Evolutionary conservation across 2,329 filamentous ascomycete species (phyloP).

Genomic region (Ustulina deusta): DNA sequence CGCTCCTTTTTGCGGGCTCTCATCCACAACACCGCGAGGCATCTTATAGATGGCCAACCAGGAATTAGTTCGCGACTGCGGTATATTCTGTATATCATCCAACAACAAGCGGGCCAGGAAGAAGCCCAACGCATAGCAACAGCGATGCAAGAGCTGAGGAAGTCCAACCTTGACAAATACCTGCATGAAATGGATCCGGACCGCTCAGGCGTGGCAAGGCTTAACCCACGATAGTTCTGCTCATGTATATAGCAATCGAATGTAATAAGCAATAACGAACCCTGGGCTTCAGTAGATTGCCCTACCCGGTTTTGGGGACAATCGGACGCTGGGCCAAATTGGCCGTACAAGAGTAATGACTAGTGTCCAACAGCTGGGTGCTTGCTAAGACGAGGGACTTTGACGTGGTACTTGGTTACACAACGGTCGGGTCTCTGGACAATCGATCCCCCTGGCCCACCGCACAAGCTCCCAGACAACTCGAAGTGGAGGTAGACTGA

Average conservation of each 20-base stretch:
- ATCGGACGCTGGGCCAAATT: conserved; percentile 22
- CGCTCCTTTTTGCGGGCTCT: conserved; percentile 47
- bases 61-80: conserved; percentile 53
- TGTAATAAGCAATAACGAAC: conserved; percentile 7
- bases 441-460: conserved; percentile 38
- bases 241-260: conserved; percentile 40
- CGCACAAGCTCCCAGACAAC: conserved; percentile 30
- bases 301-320: conserved; percentile 9
- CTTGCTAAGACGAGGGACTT: conserved; percentile 45
- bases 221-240: conserved; percentile 16
- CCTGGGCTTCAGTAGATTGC: background rate
- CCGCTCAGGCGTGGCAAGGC: conserved; percentile 1
- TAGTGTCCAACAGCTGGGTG: conserved; percentile 41
- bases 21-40: conserved; percentile 53
- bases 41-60: conserved; percentile 50
- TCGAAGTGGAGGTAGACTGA: conserved; percentile 35
- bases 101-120: conserved; percentile 43
- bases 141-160: conserved; percentile 42
- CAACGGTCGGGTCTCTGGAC: conserved; percentile 46
- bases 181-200: background rate
- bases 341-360: conserved; percentile 43
- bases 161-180: conserved; percentile 28
- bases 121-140: conserved; percentile 44
- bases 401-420: conserved; percentile 47
- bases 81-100: conserved; percentile 53